phyloP scores from a whole-genome alignment of 2,329 filamentous ascomycete species.

The Helminthosporium solani region DNA sequence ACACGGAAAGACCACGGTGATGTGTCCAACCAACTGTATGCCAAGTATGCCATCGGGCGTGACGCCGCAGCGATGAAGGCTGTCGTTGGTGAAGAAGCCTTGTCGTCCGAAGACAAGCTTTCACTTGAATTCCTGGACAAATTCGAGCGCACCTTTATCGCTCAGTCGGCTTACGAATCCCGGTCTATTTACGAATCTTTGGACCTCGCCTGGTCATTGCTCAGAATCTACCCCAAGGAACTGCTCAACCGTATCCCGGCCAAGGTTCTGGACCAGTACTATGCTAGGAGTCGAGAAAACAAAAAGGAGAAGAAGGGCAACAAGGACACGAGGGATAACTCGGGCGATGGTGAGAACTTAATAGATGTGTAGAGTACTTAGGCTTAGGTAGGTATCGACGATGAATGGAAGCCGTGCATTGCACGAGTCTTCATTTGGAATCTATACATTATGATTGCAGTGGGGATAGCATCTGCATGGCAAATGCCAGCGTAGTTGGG shows the following conservation, averaged over 20 bases:
- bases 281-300: constrained; percentile 44
- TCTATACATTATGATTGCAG: constrained; percentile 9
- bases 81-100: constrained; percentile 95
- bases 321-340: constrained; percentile 50
- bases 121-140: constrained; percentile 98
- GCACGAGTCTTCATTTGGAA: background rate
- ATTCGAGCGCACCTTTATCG: constrained; percentile 94
- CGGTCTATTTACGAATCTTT: constrained; percentile 90
- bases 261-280: constrained; percentile 56
- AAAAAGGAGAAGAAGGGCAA: constrained; percentile 42
- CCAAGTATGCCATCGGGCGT: constrained; percentile 98
- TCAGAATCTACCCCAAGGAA: constrained; percentile 97
- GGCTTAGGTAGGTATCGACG: too few species aligned
- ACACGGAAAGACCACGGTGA: constrained; percentile 96
- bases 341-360: constrained; percentile 40
- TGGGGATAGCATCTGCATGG: constrained; percentile 11
- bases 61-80: constrained; percentile 99
- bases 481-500: constrained; percentile 11
- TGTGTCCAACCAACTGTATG: constrained; percentile 98
- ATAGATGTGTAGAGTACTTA: constrained; percentile 39
- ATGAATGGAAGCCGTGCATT: too few species aligned
- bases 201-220: constrained; percentile 92
- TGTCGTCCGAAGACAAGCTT: constrained; percentile 94
- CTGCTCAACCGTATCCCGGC: constrained; percentile 78
- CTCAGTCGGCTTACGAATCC: constrained; percentile 88